Evolutionary conservation across 768 basidiomycete species (phyloP).

Genomic region (Pleurotus tuber-regium): DNA sequence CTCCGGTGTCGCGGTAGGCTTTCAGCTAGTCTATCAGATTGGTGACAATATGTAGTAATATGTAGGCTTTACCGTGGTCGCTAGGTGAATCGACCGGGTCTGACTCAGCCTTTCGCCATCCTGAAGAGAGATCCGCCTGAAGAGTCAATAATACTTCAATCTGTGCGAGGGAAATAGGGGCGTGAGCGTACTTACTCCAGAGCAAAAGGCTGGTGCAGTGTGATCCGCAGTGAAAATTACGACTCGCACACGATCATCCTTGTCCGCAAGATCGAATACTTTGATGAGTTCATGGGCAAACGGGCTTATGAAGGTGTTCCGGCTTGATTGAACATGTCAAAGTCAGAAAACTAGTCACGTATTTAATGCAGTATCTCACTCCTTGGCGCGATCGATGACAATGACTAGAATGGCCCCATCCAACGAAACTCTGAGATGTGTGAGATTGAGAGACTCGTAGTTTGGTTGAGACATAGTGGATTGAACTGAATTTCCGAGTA

Average conservation of each 20-base stretch:
- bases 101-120: slow-evolving; percentile 43
- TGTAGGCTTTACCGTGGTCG: slow-evolving; percentile 36
- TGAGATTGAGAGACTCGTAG: slow-evolving; percentile 36
- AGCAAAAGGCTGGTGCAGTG: slow-evolving; percentile 50
- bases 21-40: slow-evolving; percentile 31
- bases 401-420: slow-evolving; percentile 44
- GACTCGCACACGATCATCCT: slow-evolving; percentile 50
- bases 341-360: neutral
- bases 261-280: slow-evolving; percentile 44
- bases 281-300: slow-evolving; percentile 38
- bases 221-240: slow-evolving; percentile 52
- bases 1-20: slow-evolving; percentile 53
- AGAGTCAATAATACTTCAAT: neutral
- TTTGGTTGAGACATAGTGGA: slow-evolving; percentile 13
- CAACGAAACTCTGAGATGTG: slow-evolving; percentile 39
- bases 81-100: slow-evolving; percentile 47
- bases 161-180: neutral
- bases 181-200: slow-evolving; percentile 39
- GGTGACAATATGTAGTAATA: neutral
- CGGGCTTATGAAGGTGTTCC: slow-evolving; percentile 38
- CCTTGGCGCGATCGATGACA: slow-evolving; percentile 43
- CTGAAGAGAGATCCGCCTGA: slow-evolving; percentile 48
- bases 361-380: slow-evolving; percentile 27
- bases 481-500: neutral
- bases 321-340: slow-evolving; percentile 24